Conservation (phyloP, 1,284 basidiomycete genomes). For the Exobasidium cylindrosporum region DNA sequence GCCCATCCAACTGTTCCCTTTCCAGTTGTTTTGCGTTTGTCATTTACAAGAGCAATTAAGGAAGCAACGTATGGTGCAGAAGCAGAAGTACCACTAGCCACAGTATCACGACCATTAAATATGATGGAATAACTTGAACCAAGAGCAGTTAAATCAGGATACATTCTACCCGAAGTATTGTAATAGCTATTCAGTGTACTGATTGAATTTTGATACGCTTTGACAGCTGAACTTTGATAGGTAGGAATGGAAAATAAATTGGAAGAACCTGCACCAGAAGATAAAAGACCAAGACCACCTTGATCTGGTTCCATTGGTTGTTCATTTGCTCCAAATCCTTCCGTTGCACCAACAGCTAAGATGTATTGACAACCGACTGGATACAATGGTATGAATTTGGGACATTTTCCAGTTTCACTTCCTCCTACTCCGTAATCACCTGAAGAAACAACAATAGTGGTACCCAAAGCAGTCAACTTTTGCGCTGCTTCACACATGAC, state of each 20-base stretch:
- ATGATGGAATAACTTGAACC: conserved; percentile 13
- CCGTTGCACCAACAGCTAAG: conserved; percentile 21
- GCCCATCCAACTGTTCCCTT: conserved; percentile 18
- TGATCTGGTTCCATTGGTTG: conserved; percentile 6
- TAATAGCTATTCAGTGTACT: conserved; percentile 12
- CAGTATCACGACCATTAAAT: neutral
- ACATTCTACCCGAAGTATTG: conserved; percentile 20
- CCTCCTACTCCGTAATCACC: conserved; percentile 22
- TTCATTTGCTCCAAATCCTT: conserved; percentile 12
- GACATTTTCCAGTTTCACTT: neutral
- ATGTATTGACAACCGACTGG: conserved; percentile 21
- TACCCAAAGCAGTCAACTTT: conserved; percentile 11
- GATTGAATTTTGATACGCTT: conserved; percentile 12
- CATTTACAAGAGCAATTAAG: conserved; percentile 19
- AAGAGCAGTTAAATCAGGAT: conserved; percentile 20
- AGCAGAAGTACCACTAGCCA: conserved; percentile 19
- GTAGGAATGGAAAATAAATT: conserved; percentile 14
- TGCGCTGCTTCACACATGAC: conserved; percentile 20
- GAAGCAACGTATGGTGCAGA: conserved; percentile 16
- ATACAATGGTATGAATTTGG: conserved; percentile 17
- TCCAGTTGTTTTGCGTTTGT: conserved; percentile 1
- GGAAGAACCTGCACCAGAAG: conserved; percentile 12
- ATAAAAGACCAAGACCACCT: conserved; percentile 18
- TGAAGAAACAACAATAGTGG: conserved; percentile 22
- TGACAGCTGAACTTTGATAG: conserved; percentile 16